Conservation (phyloP, 2,329 filamentous ascomycete species). For the Penicillium paneum region DNA sequence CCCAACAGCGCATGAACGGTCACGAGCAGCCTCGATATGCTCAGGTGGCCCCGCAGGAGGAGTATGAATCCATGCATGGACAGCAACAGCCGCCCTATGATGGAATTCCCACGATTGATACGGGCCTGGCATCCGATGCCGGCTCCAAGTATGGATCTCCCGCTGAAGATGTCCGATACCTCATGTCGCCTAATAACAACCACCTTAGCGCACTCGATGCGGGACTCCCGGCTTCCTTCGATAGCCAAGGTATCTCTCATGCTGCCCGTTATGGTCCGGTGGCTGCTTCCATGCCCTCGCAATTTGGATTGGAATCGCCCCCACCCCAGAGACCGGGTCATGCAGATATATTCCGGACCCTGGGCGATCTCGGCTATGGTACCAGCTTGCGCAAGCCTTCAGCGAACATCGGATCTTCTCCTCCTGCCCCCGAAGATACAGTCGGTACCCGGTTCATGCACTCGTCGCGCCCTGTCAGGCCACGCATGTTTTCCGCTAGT, state of each 20-base stretch:
- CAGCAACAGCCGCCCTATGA: conserved; percentile 48
- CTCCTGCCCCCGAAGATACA: conserved; percentile 63
- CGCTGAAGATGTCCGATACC: conserved; percentile 71
- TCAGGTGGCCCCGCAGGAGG: conserved; percentile 43
- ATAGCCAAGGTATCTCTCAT: conserved; percentile 91
- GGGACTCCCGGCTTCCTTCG: conserved; percentile 88
- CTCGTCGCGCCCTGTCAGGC: conserved; percentile 62
- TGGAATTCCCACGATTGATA: conserved; percentile 56
- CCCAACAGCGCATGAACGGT: conserved; percentile 56
- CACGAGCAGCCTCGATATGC: conserved; percentile 45
- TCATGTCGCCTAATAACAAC: conserved; percentile 69
- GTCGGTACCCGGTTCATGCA: conserved; percentile 63
- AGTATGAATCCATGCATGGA: conserved; percentile 41
- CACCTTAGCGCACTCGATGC: conserved; percentile 91
- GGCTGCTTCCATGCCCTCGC: conserved; percentile 86
- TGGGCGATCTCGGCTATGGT: conserved; percentile 66
- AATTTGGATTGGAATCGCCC: conserved; percentile 81
- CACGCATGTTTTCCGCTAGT: conserved; percentile 59
- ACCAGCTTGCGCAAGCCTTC: conserved; percentile 64
- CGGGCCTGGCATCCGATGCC: conserved; percentile 56
- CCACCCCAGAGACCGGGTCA: conserved; percentile 67
- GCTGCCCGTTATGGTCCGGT: conserved; percentile 86
- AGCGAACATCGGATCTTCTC: conserved; percentile 54
- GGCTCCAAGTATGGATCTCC: conserved; percentile 77
- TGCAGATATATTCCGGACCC: conserved; percentile 59